Conservation (phyloP, 2,329 filamentous ascomycete species). For the Aspergillus cejpii region DNA sequence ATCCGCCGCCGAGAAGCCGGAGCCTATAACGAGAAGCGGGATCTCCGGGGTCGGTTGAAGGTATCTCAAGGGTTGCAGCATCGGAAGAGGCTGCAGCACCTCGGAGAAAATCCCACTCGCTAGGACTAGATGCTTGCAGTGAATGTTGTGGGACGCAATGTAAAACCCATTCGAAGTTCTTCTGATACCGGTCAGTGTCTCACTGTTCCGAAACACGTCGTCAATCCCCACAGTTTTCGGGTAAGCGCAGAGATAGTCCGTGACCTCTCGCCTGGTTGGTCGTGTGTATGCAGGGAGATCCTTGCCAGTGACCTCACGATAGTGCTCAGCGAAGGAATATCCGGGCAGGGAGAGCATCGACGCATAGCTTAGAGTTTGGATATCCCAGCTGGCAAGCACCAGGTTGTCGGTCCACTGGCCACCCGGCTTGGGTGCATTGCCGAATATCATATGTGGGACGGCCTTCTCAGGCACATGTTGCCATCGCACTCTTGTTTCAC, state of each 20-base stretch:
- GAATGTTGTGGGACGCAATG: constrained; percentile 47
- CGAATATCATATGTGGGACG: constrained; percentile 50
- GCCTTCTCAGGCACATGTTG: constrained; percentile 45
- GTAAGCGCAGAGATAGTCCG: constrained; percentile 51
- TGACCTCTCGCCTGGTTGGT: constrained; percentile 50
- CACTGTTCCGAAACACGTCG: constrained; percentile 41
- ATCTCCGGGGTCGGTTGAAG: constrained; percentile 22
- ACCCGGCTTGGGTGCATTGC: constrained; percentile 46
- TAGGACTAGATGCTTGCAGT: constrained; percentile 52
- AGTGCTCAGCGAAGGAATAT: constrained; percentile 52
- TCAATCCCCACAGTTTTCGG: constrained; percentile 49
- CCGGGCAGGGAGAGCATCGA: constrained; percentile 56
- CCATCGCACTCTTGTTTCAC: constrained; percentile 51
- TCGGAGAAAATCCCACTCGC: constrained; percentile 55
- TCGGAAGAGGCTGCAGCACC: constrained; percentile 46
- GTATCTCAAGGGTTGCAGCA: constrained; percentile 43
- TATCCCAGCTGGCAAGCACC: constrained; percentile 48
- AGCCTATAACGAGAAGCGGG: constrained; percentile 53
- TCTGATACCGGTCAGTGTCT: constrained; percentile 40
- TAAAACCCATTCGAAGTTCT: constrained; percentile 45
- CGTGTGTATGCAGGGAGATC: constrained; percentile 48
- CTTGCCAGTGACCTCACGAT: constrained; percentile 38
- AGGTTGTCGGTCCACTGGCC: constrained; percentile 56
- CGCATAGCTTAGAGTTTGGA: constrained; percentile 56
- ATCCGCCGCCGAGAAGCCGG: constrained; percentile 57